phyloP scores from a whole-genome alignment of 768 basidiomycete species.

The Kwoniella pini region DNA sequence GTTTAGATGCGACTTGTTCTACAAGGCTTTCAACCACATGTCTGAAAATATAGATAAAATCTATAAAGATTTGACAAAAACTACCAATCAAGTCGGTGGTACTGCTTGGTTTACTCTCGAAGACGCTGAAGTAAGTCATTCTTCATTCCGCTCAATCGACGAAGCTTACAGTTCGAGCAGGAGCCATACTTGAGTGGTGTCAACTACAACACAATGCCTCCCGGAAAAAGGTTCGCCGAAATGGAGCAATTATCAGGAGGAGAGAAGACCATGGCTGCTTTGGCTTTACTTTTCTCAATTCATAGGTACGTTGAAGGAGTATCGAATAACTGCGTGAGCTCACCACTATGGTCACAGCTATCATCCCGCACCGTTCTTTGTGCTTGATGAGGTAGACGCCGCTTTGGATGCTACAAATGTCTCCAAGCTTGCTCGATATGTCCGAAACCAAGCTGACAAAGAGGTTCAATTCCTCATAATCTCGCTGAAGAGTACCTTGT shows the following conservation, averaged over 20 bases:
- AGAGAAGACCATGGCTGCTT: slow-evolving; percentile 95
- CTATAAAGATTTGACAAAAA: slow-evolving; percentile 97
- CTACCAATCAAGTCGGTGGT: slow-evolving; percentile 68
- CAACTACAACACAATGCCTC: slow-evolving; percentile 99
- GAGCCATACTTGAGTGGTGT: slow-evolving; percentile 85
- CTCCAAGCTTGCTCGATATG: slow-evolving; percentile 90
- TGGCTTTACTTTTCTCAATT: slow-evolving; percentile 95
- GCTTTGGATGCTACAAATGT: slow-evolving; percentile 99
- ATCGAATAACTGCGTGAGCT: too few relatives aligned
- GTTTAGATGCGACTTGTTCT: slow-evolving; percentile 78
- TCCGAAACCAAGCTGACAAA: slow-evolving; percentile 77
- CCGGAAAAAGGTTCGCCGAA: slow-evolving; percentile 98
- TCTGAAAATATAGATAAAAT: slow-evolving; percentile 91
- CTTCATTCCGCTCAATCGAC: background rate
- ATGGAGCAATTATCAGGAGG: slow-evolving; percentile 99
- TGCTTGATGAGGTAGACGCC: slow-evolving; percentile 94
- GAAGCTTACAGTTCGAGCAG: slow-evolving; percentile 55
- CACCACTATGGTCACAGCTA: slow-evolving; percentile 62
- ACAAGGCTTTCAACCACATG: slow-evolving; percentile 94
- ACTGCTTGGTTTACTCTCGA: slow-evolving; percentile 95
- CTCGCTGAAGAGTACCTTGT: slow-evolving; percentile 85
- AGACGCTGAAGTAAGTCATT: slow-evolving; percentile 75
- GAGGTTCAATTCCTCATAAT: slow-evolving; percentile 96
- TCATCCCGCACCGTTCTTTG: slow-evolving; percentile 96
- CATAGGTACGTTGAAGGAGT: slow-evolving; percentile 66